Evolutionary conservation across 2,329 filamentous ascomycete species (phyloP).

Genomic region (Beauveria sp.): DNA sequence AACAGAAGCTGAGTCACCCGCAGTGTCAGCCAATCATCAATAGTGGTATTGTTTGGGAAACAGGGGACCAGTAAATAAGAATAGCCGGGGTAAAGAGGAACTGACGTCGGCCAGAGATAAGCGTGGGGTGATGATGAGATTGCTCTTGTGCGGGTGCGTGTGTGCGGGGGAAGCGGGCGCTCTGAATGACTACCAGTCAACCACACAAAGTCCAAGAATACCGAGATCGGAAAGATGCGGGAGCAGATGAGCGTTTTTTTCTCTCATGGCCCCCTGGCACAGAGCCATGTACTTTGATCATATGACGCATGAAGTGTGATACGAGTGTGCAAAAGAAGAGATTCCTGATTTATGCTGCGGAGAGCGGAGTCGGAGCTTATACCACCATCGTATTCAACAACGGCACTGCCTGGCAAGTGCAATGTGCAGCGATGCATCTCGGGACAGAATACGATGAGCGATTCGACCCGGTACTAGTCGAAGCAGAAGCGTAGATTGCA

Average conservation of each 20-base stretch:
- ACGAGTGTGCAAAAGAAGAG: not conserved
- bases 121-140: slow-evolving; percentile 7
- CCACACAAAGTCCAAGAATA: not conserved
- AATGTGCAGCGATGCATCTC: not conserved
- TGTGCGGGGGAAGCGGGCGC: not conserved
- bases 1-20: not conserved
- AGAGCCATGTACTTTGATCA: not conserved
- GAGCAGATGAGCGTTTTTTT: not conserved
- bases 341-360: not conserved
- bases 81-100: slow-evolving; percentile 7
- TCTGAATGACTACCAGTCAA: not conserved
- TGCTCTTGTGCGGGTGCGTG: not conserved
- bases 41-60: not conserved
- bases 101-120: not conserved
- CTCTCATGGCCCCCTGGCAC: not conserved
- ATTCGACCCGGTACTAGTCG: not conserved
- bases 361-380: not conserved
- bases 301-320: not conserved
- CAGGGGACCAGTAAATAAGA: slow-evolving; percentile 9
- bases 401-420: not conserved
- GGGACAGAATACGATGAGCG: not conserved
- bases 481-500: not conserved
- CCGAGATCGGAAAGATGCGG: slow-evolving; percentile 12
- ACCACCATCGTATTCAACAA: not conserved
- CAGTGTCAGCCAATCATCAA: not conserved